Evolutionary conservation across 106 monocot genomes (phyloP), one percentile per base, ranked within the genome.

Genomic region (Dioscorea zingiberensis): DNA sequence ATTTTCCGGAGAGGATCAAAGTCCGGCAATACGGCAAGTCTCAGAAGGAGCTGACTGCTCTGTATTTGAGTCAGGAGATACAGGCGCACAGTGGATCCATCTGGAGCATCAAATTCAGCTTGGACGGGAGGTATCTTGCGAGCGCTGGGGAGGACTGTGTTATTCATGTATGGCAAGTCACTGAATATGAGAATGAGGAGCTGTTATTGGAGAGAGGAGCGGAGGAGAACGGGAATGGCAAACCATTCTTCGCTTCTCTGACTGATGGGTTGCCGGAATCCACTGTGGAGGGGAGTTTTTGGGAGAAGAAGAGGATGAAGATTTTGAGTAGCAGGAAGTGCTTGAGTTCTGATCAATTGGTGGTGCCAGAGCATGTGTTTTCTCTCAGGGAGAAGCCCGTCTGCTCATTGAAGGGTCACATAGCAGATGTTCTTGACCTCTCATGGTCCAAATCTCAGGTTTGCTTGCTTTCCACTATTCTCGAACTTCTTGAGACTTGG

Each of bases 391-490:
- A 90, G 47, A 94, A 82, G 62, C 84, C 94, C 4, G 25, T 85
- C 24, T 74, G 80, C 62, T 80, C 94, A 17, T 87, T 94, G 58
- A 58, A 54, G 25, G 94, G 94, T 12, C 94, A 94, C 53, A 38
- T 21, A 10, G 72, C 77, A 62, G 94, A 90, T 67, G 87, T 94
- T 12, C 87, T 94, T 21, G 87, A 90, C 65, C 87, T 94, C 23
- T 94, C 90, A 28, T 94, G 94, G 94, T 94, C 94, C 44, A 90
- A 84, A 77, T 84, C 90, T 28, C 77, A 87, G 94, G 94, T 94
- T 55, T 10, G 54, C 48, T 13, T 58, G 5, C 18, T 25, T 55
- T 45, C 58, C 13, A 51, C 44, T 65, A 38, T 38, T 38, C 38
- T 38, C 10, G 38, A 38, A 38, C 6, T 38, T 38, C 38, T 8